phyloP scores from a whole-genome alignment of 768 basidiomycete species.

The Rubroboletus satanas region DNA sequence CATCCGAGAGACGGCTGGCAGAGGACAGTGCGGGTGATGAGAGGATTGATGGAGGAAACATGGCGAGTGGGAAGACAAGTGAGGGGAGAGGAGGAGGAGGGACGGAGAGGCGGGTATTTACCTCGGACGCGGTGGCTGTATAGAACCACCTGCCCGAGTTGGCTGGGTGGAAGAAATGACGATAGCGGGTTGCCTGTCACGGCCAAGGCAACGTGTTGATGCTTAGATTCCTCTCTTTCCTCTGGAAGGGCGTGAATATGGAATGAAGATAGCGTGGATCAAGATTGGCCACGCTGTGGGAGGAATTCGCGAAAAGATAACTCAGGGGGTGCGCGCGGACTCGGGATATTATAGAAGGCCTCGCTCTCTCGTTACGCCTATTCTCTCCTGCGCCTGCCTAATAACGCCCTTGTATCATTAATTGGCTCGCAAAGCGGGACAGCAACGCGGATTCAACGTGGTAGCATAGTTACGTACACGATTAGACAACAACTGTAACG shows the following conservation, averaged over 20 bases:
- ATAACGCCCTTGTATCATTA: background rate
- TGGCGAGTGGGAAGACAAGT: constrained; percentile 14
- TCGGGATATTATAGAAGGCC: constrained; percentile 13
- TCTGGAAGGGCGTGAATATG: constrained; percentile 26
- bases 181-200: constrained; percentile 30
- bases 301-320: constrained; percentile 8
- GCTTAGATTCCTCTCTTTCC: constrained; percentile 14
- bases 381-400: constrained; percentile 2
- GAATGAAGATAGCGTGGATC: constrained; percentile 30
- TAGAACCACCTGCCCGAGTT: constrained; percentile 30
- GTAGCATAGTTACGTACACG: constrained; percentile 26
- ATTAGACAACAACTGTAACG: background rate
- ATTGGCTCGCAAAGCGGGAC: constrained; percentile 1
- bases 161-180: constrained; percentile 25
- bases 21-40: constrained; percentile 31
- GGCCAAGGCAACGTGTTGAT: constrained; percentile 35
- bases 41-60: constrained; percentile 30
- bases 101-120: constrained; percentile 27
- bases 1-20: constrained; percentile 40
- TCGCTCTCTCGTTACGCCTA: background rate
- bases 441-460: constrained; percentile 26
- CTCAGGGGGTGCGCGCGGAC: constrained; percentile 18
- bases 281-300: constrained; percentile 25
- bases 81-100: constrained; percentile 9
- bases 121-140: constrained; percentile 33